These are phyloP conservation scores for Xylaria sp. DNA, from an alignment of 2,329 filamentous ascomycete genomes.

Conservation along the genomic window DNA sequence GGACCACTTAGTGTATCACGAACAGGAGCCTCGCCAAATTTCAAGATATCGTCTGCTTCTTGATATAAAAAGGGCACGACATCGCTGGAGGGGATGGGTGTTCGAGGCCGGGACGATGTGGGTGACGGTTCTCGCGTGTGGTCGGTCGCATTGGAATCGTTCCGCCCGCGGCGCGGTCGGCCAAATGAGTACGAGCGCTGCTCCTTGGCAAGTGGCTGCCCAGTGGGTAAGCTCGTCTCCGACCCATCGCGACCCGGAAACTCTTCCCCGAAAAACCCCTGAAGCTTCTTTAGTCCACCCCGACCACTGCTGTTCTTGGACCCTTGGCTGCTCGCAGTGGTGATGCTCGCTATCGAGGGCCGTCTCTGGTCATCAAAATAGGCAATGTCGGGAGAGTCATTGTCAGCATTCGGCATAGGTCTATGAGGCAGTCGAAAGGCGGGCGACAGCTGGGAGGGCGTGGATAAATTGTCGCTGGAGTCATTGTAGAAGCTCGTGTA, in stretches of 20 bases:
- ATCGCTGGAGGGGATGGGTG: slow-evolving; percentile 88
- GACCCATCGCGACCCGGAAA: slow-evolving; percentile 79
- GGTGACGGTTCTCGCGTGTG: slow-evolving; percentile 78
- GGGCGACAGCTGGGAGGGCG: slow-evolving; percentile 75
- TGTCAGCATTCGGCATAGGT: slow-evolving; percentile 52
- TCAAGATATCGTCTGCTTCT: slow-evolving; percentile 80
- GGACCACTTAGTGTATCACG: slow-evolving; percentile 75
- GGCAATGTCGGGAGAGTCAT: slow-evolving; percentile 70
- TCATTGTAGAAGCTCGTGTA: slow-evolving; percentile 78
- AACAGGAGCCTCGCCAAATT: slow-evolving; percentile 82
- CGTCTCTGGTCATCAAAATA: slow-evolving; percentile 79
- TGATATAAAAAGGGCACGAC: slow-evolving; percentile 98
- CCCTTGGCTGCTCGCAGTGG: slow-evolving; percentile 84
- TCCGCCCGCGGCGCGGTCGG: slow-evolving; percentile 75
- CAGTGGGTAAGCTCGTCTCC: slow-evolving; percentile 71
- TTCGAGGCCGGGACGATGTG: slow-evolving; percentile 79
- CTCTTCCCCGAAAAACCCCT: slow-evolving; percentile 94
- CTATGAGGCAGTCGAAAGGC: slow-evolving; percentile 65
- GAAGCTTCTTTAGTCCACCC: slow-evolving; percentile 82
- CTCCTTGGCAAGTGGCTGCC: slow-evolving; percentile 63
- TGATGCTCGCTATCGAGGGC: slow-evolving; percentile 89
- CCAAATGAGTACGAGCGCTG: slow-evolving; percentile 72
- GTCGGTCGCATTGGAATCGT: slow-evolving; percentile 81
- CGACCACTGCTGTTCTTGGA: slow-evolving; percentile 79
- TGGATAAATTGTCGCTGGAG: slow-evolving; percentile 75